These are phyloP conservation scores for Prunus yedoensis DNA, from an alignment of 331 rosid species.

Conservation along the genomic window DNA sequence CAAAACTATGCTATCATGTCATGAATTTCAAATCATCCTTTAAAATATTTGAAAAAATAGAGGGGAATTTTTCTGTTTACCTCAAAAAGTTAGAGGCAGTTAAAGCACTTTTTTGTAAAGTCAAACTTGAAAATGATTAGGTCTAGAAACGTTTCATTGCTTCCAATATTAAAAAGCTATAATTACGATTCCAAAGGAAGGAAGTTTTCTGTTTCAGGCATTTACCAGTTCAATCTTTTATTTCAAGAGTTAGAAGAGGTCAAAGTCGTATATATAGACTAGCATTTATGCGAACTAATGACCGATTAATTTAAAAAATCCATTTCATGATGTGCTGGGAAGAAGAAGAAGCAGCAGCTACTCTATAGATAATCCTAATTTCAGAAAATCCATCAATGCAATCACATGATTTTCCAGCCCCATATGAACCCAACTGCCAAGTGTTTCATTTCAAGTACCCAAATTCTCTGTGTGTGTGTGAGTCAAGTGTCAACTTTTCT, in stretches of 20 bases:
- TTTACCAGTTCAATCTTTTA: neutral
- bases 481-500: neutral
- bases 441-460: neutral
- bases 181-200: neutral
- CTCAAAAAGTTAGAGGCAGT: neutral
- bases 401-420: neutral
- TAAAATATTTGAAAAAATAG: neutral
- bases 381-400: neutral
- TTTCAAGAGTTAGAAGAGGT: neutral
- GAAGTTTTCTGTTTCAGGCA: neutral
- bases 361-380: neutral
- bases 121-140: slow-evolving; percentile 7
- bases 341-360: neutral
- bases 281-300: too few relatives aligned
- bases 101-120: neutral
- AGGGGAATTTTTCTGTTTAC: neutral
- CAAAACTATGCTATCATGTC: neutral
- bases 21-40: neutral
- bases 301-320: too few relatives aligned
- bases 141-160: neutral
- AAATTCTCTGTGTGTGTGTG: neutral
- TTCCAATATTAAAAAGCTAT: neutral
- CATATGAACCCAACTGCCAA: neutral
- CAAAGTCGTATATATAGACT: too few relatives aligned
- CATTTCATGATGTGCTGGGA: neutral